phyloP scores from a whole-genome alignment of 768 basidiomycete species.

The Cantharellus cinnabarinus region DNA sequence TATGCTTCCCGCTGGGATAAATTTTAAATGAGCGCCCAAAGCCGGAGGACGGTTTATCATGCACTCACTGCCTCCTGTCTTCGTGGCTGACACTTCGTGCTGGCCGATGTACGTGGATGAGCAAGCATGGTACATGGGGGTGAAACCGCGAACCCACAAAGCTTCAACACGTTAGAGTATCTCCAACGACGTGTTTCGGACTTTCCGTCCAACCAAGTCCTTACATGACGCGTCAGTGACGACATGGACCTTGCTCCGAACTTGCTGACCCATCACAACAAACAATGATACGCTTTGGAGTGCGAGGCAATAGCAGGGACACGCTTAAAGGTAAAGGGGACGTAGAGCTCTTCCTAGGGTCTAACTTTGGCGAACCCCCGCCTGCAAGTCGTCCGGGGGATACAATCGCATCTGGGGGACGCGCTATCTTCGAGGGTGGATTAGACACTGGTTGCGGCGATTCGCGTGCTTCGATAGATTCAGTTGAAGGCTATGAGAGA shows the following conservation, averaged over 20 bases:
- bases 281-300: slow-evolving; percentile 41
- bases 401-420: too few species aligned
- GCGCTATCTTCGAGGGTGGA: too few species aligned
- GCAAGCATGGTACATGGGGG: background rate
- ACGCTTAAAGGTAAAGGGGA: background rate
- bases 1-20: slow-evolving; percentile 12
- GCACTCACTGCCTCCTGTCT: background rate
- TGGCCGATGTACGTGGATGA: background rate
- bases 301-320: slow-evolving; percentile 5
- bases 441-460: too few species aligned
- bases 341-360: background rate
- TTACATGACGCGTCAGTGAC: background rate
- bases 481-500: too few species aligned
- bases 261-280: slow-evolving; percentile 52
- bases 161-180: background rate
- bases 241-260: background rate
- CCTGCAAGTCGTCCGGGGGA: too few species aligned
- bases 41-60: background rate
- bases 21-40: background rate
- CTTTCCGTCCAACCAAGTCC: background rate
- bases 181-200: background rate
- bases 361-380: too few species aligned
- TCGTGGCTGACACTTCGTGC: background rate
- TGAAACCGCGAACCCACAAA: background rate
- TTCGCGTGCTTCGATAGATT: too few species aligned